A percentile compares a stretch with the other conserved stretches of the same genome.
These are phyloP conservation scores for Globisporangium irregulare DNA, from an alignment of 352 stramenopile genomes.

Conservation along the genomic window DNA sequence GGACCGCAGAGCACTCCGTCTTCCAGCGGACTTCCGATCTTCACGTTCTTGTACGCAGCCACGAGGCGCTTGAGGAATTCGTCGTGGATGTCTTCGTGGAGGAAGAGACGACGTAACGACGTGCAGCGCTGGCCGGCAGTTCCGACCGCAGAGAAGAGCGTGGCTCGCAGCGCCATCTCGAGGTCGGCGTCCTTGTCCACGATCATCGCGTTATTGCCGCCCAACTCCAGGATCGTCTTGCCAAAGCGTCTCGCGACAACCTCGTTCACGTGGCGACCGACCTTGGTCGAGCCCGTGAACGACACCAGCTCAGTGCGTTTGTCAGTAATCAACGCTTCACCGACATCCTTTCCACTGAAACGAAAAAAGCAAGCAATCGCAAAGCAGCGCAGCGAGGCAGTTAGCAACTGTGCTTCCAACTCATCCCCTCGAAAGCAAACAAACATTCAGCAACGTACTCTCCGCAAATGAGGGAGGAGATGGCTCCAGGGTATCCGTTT, in stretches of 20 bases:
- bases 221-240: conserved; percentile 90
- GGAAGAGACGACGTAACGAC: conserved; percentile 87
- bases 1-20: conserved; percentile 84
- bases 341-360: conserved; percentile 66
- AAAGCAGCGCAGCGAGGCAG: not conserved
- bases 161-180: conserved; percentile 88
- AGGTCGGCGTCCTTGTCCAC: conserved; percentile 90
- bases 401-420: not conserved
- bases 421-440: not conserved
- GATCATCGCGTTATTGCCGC: conserved; percentile 94
- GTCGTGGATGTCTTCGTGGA: conserved; percentile 91
- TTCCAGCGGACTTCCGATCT: conserved; percentile 87
- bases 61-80: conserved; percentile 83
- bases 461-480: conserved; percentile 84
- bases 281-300: conserved; percentile 89
- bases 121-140: conserved; percentile 92
- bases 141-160: conserved; percentile 89
- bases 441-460: conserved; percentile 22
- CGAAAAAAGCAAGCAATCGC: not conserved
- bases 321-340: conserved; percentile 84
- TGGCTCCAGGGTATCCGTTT: conserved; percentile 80
- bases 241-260: conserved; percentile 88
- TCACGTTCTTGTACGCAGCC: conserved; percentile 85
- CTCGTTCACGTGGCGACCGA: conserved; percentile 85
- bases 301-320: conserved; percentile 88